Conservation (phyloP, 805 yeast species). For the Candida namnaoensis region DNA sequence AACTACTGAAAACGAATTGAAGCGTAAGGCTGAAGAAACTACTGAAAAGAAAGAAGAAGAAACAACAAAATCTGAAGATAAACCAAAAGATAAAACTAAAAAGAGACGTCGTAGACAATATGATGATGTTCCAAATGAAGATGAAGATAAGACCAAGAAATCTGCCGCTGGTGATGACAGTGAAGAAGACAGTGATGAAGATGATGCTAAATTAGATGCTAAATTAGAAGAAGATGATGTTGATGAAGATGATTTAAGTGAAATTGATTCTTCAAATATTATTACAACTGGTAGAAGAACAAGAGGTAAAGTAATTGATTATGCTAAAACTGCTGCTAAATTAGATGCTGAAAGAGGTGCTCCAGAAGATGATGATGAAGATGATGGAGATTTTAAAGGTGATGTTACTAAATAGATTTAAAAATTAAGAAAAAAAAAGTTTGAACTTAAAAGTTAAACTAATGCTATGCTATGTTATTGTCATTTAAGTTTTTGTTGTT, state of each 20-base stretch:
- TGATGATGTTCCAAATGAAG: conserved; percentile 53
- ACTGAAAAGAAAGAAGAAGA: conserved; percentile 11
- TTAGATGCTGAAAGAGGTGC: conserved; percentile 31
- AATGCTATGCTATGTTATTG: too few relatives aligned
- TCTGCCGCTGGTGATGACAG: conserved; percentile 26
- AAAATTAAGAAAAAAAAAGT: too few relatives aligned
- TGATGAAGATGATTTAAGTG: conserved; percentile 71
- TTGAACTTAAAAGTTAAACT: too few relatives aligned
- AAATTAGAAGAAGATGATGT: conserved; percentile 38
- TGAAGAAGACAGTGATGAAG: conserved; percentile 40
- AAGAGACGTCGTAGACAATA: conserved; percentile 52
- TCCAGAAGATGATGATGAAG: conserved; percentile 35
- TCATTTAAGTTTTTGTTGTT: too few relatives aligned
- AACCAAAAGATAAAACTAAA: conserved; percentile 30
- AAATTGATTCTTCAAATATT: conserved; percentile 76
- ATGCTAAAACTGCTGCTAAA: conserved; percentile 69
- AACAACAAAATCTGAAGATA: conserved; percentile 16
- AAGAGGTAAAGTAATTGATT: conserved; percentile 83
- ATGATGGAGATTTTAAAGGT: conserved; percentile 43
- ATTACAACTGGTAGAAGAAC: conserved; percentile 85
- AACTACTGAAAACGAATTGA: conserved; percentile 2
- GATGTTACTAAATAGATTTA: conserved; percentile 12
- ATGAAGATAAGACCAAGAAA: conserved; percentile 19
- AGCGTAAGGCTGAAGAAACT: conserved; percentile 1
- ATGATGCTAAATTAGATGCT: conserved; percentile 42